Percentiles rank a stretch among this genome's conserved stretches.
These are phyloP conservation scores for Wickerhamiella azymoides DNA, from an alignment of 805 yeast genomes.

Conservation along the genomic window DNA sequence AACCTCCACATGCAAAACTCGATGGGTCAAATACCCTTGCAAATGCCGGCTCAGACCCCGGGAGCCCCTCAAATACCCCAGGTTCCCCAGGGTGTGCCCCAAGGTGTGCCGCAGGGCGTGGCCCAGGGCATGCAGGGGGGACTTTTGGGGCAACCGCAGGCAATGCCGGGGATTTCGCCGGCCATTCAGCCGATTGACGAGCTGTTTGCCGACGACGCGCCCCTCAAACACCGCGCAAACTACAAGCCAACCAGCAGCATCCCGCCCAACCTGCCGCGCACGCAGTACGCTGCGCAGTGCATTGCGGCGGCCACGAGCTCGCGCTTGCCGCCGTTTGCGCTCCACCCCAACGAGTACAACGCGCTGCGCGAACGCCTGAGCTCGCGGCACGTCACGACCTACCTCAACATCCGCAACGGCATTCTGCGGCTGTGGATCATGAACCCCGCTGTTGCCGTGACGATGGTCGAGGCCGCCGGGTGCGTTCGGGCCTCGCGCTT, in stretches of 20 bases:
- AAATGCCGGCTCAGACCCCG: too few relatives aligned
- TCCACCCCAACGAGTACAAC: slow-evolving; percentile 27
- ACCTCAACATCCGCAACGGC: slow-evolving; percentile 30
- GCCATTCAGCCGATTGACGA: neutral
- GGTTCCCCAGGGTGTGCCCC: neutral
- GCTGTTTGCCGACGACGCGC: neutral
- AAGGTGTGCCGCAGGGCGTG: neutral
- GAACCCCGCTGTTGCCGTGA: slow-evolving; percentile 30
- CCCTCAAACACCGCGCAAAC: slow-evolving; percentile 13
- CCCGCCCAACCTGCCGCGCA: slow-evolving; percentile 26
- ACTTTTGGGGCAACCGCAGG: too few relatives aligned
- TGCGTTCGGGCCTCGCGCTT: slow-evolving; percentile 28
- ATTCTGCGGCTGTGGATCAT: slow-evolving; percentile 30
- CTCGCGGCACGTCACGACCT: slow-evolving; percentile 29
- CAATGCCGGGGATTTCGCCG: neutral
- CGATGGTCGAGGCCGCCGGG: slow-evolving; percentile 31
- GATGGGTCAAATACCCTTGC: too few relatives aligned
- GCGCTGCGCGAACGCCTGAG: slow-evolving; percentile 24
- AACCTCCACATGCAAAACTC: too few relatives aligned
- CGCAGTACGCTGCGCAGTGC: slow-evolving; percentile 28
- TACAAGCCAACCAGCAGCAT: slow-evolving; percentile 29
- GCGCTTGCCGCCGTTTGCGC: slow-evolving; percentile 27
- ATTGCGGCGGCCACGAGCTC: slow-evolving; percentile 30
- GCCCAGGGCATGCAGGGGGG: neutral
- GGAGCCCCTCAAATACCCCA: too few relatives aligned